Conservation (phyloP, 2,329 filamentous ascomycete species). For the Chrysoporthe austroafricana region DNA sequence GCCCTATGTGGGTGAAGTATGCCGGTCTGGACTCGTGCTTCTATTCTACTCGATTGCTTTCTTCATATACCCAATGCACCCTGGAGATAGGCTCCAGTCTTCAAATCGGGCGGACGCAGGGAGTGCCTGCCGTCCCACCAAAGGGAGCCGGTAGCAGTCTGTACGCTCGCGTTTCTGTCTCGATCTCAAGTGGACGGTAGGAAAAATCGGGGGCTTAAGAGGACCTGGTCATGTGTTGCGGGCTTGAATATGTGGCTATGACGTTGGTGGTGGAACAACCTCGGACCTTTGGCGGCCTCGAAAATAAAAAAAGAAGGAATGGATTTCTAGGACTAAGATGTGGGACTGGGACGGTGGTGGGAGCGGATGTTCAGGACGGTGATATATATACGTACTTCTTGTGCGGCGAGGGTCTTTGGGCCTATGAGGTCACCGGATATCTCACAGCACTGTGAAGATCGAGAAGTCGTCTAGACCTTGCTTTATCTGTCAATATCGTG, state of each 20-base stretch:
- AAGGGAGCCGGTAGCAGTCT: not conserved
- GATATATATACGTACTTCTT: not conserved
- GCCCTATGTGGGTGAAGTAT: not conserved
- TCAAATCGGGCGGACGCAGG: not conserved
- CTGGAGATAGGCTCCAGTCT: slow-evolving; percentile 3
- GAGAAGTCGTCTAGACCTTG: not conserved
- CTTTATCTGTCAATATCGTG: not conserved
- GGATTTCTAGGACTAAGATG: not conserved
- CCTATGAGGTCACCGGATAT: not conserved
- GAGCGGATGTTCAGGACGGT: not conserved
- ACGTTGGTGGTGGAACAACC: not conserved
- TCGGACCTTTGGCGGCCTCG: not conserved
- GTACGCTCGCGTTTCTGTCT: not conserved
- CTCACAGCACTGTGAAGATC: not conserved
- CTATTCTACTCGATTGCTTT: slow-evolving; percentile 12
- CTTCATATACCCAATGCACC: slow-evolving; percentile 28
- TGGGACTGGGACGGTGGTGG: not conserved
- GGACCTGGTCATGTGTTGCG: not conserved
- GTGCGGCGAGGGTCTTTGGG: not conserved
- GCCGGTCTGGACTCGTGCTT: not conserved
- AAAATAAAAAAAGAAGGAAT: not conserved
- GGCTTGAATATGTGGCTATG: not conserved
- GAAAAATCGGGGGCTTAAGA: not conserved
- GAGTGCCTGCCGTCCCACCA: too few species aligned
- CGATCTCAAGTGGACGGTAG: not conserved